Base-by-base conservation (phyloP, 768 basidiomycete genomes). In the Leccinellum albellum region DNA sequence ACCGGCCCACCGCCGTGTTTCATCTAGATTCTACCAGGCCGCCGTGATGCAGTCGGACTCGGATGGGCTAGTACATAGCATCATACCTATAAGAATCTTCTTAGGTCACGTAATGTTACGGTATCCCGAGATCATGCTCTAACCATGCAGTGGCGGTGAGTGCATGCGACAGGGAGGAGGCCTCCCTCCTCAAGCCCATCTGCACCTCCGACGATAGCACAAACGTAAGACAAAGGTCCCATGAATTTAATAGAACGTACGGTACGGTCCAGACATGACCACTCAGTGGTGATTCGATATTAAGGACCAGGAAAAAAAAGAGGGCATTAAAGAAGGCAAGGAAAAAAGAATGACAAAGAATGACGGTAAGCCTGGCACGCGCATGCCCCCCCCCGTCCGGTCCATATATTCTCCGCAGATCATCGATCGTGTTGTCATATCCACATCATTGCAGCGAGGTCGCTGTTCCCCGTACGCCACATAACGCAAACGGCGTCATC, bases 381-480 rank as follows among this genome's bases (percentile, higher is more conserved):
- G 53, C 63, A 46, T 49, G 50, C 35, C 64, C 46, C 46, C 46
- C 46, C 46, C 45, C 24, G 42, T 56, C 52, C 50, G 55, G 54
- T 60, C 46, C 60, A 64, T 64, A 64, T 57, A 61, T 64, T 63
- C 55, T 63, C 62, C 72, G 59, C 55, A 72, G 62, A 65, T 66
- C 59, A 55, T 67, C 70, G 62, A 64, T 66, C 59, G 53, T 67
- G 64, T 56, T 64, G 64, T 69, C 62, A 71, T 63, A 57, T 56
- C 64, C 70, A 60, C 72, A 61, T 68, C 66, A 63, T 53, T 67
- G 59, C 70, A 66, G 68, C 68, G 56, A 70, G 72, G 72, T 64
- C 47, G 53, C 54, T 63, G 55, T 45, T 63, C 35, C 51, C 60
- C 59, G 59, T 59, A 56, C 70, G 66, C 69, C 70, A 71, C 69